Base-by-base conservation (phyloP, 768 basidiomycete species). In the Ramaria sp. region DNA sequence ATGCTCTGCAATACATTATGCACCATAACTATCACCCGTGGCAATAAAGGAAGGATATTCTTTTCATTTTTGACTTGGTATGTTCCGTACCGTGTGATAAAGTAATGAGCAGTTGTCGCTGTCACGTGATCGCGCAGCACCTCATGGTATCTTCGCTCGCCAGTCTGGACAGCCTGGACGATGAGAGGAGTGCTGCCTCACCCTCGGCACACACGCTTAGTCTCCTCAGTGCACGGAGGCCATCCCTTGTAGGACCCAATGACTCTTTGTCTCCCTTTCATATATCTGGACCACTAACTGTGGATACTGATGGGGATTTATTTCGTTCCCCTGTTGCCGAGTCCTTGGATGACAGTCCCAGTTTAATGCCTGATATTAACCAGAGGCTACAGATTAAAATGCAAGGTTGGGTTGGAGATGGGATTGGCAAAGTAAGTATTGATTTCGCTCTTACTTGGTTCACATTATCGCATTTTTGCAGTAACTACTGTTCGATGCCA, bases 331-430 rank as follows among this genome's bases (percentile, higher is more conserved):
- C 20, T 24, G 24, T 27, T 10, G 25, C 15, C n/a, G 8, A 27
- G 2, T 9, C 9, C 32, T 34, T 34, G 13, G 45, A 47, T 47
- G 45, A 22, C 15, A 47, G 30, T 32, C 48, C 48, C 12, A n/a
- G 12, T 22, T n/a, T 10, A 7, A 48, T 12, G 53, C 42, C 53
- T 36, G 53, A 55, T 47, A 74, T 85, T 59, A 70, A 70, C 50
- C 69, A 74, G 49, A 80, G 75, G 56, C 65, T 87, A 56, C 77
- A 85, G 64, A 88, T 89, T 57, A 82, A 87, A 59, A 87, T 89
- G 81, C 85, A 86, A 62, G 76, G 71, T 30, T 70, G 88, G 36
- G 82, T 89, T 3, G 87, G 87, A 2, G 85, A 87, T 65, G 86
- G 86, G 24, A 85, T 90, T 1, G 87, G 88, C 8, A 90, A 88